These are phyloP conservation scores for Pleurozium schreberi DNA, from an alignment of 225 moss, liverwort and hornwort species.

Conservation along the genomic window DNA sequence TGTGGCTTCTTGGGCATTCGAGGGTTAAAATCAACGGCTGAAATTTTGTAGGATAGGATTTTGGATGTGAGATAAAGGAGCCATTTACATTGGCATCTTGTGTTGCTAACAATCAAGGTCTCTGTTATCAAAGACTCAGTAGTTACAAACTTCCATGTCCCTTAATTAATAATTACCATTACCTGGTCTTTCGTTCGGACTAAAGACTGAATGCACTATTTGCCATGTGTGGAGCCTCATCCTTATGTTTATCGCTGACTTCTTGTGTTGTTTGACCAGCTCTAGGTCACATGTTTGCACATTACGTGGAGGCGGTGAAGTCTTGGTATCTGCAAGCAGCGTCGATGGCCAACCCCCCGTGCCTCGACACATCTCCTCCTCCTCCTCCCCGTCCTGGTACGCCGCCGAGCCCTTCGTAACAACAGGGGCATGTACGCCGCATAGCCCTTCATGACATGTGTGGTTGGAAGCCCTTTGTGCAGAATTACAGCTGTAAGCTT, in stretches of 20 bases:
- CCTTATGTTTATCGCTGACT: background rate
- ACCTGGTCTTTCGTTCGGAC: background rate
- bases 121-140: background rate
- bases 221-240: background rate
- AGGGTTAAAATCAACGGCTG: background rate
- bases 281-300: slow-evolving; percentile 66
- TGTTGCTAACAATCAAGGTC: background rate
- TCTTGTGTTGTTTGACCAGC: slow-evolving; percentile 28
- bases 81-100: background rate
- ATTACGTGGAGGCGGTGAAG: slow-evolving; percentile 73
- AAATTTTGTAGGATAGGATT: background rate
- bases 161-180: background rate
- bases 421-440: slow-evolving; percentile 6
- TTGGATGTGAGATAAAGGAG: background rate
- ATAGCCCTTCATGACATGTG: slow-evolving; percentile 27
- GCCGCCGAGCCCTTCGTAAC: slow-evolving; percentile 42
- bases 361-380: slow-evolving; percentile 20
- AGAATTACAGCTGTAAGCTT: slow-evolving; percentile 6
- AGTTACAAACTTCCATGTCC: background rate
- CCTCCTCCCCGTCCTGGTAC: slow-evolving; percentile 25
- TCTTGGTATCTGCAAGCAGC: slow-evolving; percentile 62
- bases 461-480: background rate
- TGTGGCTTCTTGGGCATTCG: background rate
- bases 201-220: background rate
- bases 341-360: slow-evolving; percentile 17